Evolutionary conservation across 208 protist genomes (phyloP).

Genomic region (Acanthamoeba sp.): DNA sequence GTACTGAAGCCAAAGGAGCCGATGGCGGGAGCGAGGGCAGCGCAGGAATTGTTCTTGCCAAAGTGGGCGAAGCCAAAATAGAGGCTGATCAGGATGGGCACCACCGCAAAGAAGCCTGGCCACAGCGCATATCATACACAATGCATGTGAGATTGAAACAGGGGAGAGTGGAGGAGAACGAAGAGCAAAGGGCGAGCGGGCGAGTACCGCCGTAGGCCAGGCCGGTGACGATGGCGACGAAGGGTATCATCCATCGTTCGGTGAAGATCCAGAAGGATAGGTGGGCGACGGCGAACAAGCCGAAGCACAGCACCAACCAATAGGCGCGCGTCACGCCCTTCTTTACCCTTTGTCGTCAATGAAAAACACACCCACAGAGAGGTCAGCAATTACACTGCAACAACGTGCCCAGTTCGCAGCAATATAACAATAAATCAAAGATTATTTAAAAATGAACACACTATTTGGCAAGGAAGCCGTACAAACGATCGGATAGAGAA

Average conservation of each 20-base stretch:
- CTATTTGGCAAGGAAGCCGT: not conserved
- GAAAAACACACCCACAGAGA: no score
- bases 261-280: constrained; percentile 2
- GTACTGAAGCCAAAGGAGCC: constrained; percentile 36
- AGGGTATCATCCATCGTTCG: constrained; percentile 15
- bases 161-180: not conserved
- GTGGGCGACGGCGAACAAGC: constrained; percentile 1
- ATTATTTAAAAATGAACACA: no score
- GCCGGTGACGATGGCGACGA: constrained; percentile 17
- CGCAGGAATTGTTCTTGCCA: not conserved
- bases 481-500: not conserved
- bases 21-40: constrained; percentile 17
- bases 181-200: not conserved
- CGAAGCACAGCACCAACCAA: constrained; percentile 37
- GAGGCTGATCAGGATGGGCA: constrained; percentile 33
- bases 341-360: no score
- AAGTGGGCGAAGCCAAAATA: constrained; percentile 32
- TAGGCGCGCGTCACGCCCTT: constrained; percentile 12
- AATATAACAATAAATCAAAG: no score
- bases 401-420: no score
- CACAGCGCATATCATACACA: not conserved
- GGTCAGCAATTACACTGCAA: no score
- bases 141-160: not conserved
- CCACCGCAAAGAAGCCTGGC: constrained; percentile 43
- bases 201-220: not conserved